Evolutionary conservation across 441 rosid genomes (phyloP).

Genomic region (Populus hybrid): DNA sequence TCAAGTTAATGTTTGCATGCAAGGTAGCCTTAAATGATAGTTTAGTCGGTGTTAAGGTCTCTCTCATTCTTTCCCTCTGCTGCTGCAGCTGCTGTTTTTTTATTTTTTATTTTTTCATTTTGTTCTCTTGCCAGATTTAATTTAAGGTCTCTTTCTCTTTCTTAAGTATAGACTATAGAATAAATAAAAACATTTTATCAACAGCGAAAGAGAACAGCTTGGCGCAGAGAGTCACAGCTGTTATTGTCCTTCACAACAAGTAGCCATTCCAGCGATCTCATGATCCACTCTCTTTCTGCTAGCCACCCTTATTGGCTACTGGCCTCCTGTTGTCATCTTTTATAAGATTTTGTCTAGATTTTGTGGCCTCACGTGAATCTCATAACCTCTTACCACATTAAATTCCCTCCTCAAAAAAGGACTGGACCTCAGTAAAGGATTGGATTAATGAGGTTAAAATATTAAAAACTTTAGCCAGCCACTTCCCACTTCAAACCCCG

Average conservation of each 20-base stretch:
- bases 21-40: slow-evolving; percentile 15
- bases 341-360: slow-evolving; percentile 33
- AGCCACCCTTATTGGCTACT: slow-evolving; percentile 15
- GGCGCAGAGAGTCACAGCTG: slow-evolving; percentile 8
- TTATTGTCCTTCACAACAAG: slow-evolving; percentile 8
- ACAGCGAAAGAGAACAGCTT: background rate
- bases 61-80: background rate
- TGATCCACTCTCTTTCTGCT: slow-evolving; percentile 3
- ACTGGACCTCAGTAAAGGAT: background rate
- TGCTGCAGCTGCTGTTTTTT: too few relatives aligned
- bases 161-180: background rate
- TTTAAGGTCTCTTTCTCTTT: background rate
- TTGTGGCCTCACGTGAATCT: slow-evolving; percentile 37
- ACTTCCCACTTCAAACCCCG: background rate
- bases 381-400: slow-evolving; percentile 16
- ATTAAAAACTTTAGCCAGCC: background rate
- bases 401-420: background rate
- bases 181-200: background rate
- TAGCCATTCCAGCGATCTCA: slow-evolving; percentile 14
- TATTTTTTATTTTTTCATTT: too few relatives aligned
- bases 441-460: background rate
- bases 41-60: slow-evolving; percentile 12
- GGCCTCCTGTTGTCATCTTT: slow-evolving; percentile 23
- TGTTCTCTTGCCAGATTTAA: too few relatives aligned
- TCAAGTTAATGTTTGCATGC: slow-evolving; percentile 10